These are phyloP conservation scores for Ramaria rubella DNA, from an alignment of 768 basidiomycete species.

Conservation along the genomic window DNA sequence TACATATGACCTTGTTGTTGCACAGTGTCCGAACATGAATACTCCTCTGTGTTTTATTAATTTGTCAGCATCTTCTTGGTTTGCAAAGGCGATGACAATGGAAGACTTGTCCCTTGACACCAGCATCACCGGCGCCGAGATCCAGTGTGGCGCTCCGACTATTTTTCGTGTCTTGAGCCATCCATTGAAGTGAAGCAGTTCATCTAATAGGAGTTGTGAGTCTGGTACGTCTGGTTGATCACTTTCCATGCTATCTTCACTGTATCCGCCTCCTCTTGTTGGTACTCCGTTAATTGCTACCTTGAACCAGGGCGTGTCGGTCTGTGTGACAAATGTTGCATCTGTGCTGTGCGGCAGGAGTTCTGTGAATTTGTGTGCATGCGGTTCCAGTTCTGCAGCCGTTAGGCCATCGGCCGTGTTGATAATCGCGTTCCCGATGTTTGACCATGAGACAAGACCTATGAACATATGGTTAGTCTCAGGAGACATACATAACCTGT, in stretches of 20 bases:
- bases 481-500: not conserved
- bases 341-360: not conserved
- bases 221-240: not conserved
- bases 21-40: not conserved
- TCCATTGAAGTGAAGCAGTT: not conserved
- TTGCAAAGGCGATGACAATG: not conserved
- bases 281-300: not conserved
- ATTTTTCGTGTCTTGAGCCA: not conserved
- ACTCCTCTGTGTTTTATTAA: not conserved
- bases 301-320: not conserved
- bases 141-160: not conserved
- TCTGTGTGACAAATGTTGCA: not conserved
- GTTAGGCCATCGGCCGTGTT: too few relatives aligned
- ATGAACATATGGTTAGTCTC: not conserved
- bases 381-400: not conserved
- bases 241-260: not conserved
- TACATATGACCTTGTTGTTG: not conserved
- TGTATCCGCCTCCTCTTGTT: not conserved
- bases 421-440: not conserved
- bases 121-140: not conserved
- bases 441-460: not conserved
- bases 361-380: not conserved
- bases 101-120: not conserved
- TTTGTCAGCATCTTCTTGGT: not conserved
- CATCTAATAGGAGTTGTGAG: not conserved